Base-by-base conservation (phyloP, 805 yeast species). In the Sugiyamaella smithiae region DNA sequence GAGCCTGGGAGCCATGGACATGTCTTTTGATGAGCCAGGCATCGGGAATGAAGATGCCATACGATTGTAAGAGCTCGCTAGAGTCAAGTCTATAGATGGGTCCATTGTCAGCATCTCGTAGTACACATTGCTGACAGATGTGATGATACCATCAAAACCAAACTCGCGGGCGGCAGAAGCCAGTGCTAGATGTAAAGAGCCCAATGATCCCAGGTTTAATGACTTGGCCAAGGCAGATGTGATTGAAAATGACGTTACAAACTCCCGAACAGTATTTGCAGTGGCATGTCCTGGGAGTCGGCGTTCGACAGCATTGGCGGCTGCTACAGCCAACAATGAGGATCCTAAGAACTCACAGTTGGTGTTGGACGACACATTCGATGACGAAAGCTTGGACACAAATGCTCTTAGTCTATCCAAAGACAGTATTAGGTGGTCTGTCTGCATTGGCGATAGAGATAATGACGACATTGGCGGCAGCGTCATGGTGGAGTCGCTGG, bases 121-220 rank as follows among this genome's bases (percentile, higher is more conserved):
- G 57, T 84, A 77, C 1, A 85, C 73, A 55, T 85, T 91, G 53
- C 86, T 77, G 23, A 88, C 64, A 2, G 85, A 82, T 50, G 74
- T 74, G 49, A 85, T 67, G n/a, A 82, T 73, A 2, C 74, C 62
- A 58, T 88, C 89, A 62, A 87, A 87, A 1, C 95, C 95, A 68
- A 82, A 87, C 64, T 87, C 95, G 53, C 80, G 82, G 31, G 84
- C 36, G 43, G 55, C 46, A 16, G 22, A 12, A 6, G 56, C 57
- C 35, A 57, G 43, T 4, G 45, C 33, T n/a, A 32, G 26, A 23
- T 53, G 47, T 29, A 57, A 33, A 5, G 35, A 17, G 2, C 26
- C 14, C 12, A 46, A 16, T 1, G 51, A 38, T 11, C 3, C 12
- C 5, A 51, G 33, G 2, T 51, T 48, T 14, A 51, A 40, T 1